Evolutionary conservation across 352 stramenopile genomes (phyloP).

Genomic region (Phytophthora kernoviae): DNA sequence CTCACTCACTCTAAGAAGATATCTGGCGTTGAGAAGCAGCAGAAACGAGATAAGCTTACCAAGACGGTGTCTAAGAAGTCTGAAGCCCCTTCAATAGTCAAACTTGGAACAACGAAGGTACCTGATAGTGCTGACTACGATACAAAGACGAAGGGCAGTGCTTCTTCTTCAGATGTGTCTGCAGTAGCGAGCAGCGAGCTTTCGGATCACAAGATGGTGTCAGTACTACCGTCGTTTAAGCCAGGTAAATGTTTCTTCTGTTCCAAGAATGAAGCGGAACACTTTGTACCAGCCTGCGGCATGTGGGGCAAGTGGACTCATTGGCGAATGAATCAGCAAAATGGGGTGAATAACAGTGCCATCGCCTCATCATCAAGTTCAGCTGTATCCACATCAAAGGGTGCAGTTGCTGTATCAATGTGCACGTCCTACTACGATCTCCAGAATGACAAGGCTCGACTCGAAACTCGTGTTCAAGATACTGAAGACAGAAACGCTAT

Average conservation of each 20-base stretch:
- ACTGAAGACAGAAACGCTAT: slow-evolving; percentile 39
- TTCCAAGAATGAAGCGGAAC: slow-evolving; percentile 80
- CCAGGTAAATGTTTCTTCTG: slow-evolving; percentile 87
- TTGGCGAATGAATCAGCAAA: slow-evolving; percentile 83
- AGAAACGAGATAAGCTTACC: no score
- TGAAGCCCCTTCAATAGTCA: background rate
- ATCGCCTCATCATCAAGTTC: slow-evolving; percentile 14
- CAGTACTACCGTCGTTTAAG: slow-evolving; percentile 80
- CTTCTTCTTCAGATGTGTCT: slow-evolving; percentile 1
- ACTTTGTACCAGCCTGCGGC: slow-evolving; percentile 78
- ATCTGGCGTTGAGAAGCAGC: background rate
- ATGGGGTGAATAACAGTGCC: slow-evolving; percentile 34
- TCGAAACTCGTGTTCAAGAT: slow-evolving; percentile 41
- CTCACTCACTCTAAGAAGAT: background rate
- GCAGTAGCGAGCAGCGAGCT: background rate
- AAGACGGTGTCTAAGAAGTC: background rate
- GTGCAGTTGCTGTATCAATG: slow-evolving; percentile 54
- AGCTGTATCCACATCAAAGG: slow-evolving; percentile 32
- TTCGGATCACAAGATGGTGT: slow-evolving; percentile 57
- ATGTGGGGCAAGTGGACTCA: slow-evolving; percentile 89
- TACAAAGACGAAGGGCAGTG: background rate
- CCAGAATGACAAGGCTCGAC: slow-evolving; percentile 65
- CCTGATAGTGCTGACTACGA: background rate
- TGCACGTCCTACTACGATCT: slow-evolving; percentile 89
- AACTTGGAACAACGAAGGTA: background rate